These are phyloP conservation scores for Odontarrhena argentea DNA, from an alignment of 345 rosid genomes.

Conservation along the genomic window DNA sequence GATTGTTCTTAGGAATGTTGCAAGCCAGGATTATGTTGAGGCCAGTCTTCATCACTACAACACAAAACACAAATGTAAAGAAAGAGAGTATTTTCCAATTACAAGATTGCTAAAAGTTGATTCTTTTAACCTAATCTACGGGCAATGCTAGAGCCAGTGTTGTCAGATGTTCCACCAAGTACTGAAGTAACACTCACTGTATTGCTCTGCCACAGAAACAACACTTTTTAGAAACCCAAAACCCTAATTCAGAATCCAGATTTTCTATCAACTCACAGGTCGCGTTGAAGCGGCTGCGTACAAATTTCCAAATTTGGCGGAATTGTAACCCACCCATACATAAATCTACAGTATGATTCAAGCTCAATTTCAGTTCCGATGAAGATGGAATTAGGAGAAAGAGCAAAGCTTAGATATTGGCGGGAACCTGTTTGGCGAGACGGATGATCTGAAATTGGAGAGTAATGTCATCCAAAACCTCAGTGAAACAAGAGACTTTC, in stretches of 20 bases:
- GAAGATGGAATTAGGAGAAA: constrained; percentile 9
- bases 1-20: constrained; percentile 85
- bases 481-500: constrained; percentile 64
- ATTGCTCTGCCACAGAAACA: constrained; percentile 49
- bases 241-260: constrained; percentile 13
- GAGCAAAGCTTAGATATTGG: background rate
- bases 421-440: constrained; percentile 65
- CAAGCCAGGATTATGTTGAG: constrained; percentile 72
- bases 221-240: background rate
- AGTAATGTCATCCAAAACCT: constrained; percentile 62
- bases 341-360: constrained; percentile 49
- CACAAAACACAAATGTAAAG: background rate
- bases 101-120: background rate
- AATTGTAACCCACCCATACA: constrained; percentile 82
- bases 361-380: background rate
- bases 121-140: constrained; percentile 67
- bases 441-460: constrained; percentile 78
- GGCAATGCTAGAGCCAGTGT: constrained; percentile 87
- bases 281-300: constrained; percentile 88
- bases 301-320: constrained; percentile 66
- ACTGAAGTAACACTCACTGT: constrained; percentile 70
- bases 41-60: constrained; percentile 84
- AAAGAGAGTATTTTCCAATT: background rate
- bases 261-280: constrained; percentile 49
- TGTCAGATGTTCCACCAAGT: constrained; percentile 83